Evolutionary conservation across 1,139 yeast species (phyloP).

Genomic region (Torulaspora globosa): DNA sequence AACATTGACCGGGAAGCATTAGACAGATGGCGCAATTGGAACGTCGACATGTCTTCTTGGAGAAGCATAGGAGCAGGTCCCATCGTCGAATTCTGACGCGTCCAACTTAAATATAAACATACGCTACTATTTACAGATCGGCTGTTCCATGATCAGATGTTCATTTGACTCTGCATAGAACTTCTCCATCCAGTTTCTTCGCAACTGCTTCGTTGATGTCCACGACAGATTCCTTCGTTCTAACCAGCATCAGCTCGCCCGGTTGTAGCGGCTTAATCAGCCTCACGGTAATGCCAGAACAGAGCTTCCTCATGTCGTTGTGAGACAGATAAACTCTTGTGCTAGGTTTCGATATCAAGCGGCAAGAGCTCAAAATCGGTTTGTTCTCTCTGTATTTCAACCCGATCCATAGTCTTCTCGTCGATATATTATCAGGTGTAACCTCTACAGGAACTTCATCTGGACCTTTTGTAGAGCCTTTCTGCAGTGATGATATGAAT

Average conservation of each 20-base stretch:
- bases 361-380: conserved; percentile 70
- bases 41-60: conserved; percentile 83
- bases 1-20: conserved; percentile 37
- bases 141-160: not conserved
- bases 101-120: not conserved
- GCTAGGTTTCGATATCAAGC: conserved; percentile 80
- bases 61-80: conserved; percentile 62
- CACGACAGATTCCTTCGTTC: conserved; percentile 50
- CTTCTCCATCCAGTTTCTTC: conserved; percentile 68
- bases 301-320: conserved; percentile 65
- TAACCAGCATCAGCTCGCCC: conserved; percentile 79
- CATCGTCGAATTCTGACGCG: conserved; percentile 41
- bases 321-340: conserved; percentile 61
- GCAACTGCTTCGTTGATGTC: conserved; percentile 83
- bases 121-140: conserved; percentile 1
- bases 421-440: conserved; percentile 80
- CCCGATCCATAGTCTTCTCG: conserved; percentile 88
- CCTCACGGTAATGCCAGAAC: conserved; percentile 73
- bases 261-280: conserved; percentile 78
- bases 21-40: conserved; percentile 78
- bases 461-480: conserved; percentile 90
- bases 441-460: conserved; percentile 70
- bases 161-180: conserved; percentile 72
- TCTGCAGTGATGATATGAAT: conserved; percentile 73
- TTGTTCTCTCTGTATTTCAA: conserved; percentile 78